Evolutionary conservation across 2,329 filamentous ascomycete species (phyloP).

Genomic region (Beauveria caledonica): DNA sequence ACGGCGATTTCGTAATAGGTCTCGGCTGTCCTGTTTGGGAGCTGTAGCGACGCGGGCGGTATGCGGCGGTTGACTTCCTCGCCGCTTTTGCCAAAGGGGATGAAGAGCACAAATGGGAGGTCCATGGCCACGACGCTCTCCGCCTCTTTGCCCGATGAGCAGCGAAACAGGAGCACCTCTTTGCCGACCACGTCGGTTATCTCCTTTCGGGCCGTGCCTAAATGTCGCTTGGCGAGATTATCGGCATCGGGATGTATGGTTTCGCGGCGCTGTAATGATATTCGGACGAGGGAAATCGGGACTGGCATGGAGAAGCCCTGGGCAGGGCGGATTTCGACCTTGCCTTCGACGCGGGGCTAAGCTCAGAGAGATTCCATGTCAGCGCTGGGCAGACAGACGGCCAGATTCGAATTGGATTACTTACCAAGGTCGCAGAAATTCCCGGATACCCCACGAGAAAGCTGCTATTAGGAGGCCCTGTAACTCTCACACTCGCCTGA

Average conservation of each 20-base stretch:
- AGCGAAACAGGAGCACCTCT: conserved; percentile 86
- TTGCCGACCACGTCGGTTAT: conserved; percentile 90
- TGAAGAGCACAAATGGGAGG: conserved; percentile 92
- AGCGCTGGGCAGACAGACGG: not conserved
- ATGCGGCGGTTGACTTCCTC: conserved; percentile 85
- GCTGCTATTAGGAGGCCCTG: conserved; percentile 92
- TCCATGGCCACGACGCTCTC: conserved; percentile 95
- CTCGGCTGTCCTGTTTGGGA: conserved; percentile 89
- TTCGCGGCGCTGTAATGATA: conserved; percentile 87
- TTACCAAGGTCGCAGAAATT: conserved; percentile 92
- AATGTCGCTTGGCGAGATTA: conserved; percentile 83
- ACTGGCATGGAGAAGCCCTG: conserved; percentile 83
- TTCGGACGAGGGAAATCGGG: conserved; percentile 83
- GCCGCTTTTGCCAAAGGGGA: conserved; percentile 85
- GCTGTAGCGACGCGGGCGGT: conserved; percentile 82
- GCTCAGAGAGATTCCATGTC: conserved; percentile 15
- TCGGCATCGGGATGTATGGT: conserved; percentile 95
- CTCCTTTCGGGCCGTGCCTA: conserved; percentile 84
- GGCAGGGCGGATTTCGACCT: conserved; percentile 88
- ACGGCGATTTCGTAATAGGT: conserved; percentile 96
- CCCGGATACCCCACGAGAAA: conserved; percentile 96
- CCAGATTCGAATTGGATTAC: conserved; percentile 28
- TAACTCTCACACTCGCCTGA: conserved; percentile 69
- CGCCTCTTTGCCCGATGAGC: conserved; percentile 71
- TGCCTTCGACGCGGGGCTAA: conserved; percentile 93